These are phyloP conservation scores for Saccharomycopsis guyanensis DNA, from an alignment of 805 yeast genomes.

Conservation along the genomic window DNA sequence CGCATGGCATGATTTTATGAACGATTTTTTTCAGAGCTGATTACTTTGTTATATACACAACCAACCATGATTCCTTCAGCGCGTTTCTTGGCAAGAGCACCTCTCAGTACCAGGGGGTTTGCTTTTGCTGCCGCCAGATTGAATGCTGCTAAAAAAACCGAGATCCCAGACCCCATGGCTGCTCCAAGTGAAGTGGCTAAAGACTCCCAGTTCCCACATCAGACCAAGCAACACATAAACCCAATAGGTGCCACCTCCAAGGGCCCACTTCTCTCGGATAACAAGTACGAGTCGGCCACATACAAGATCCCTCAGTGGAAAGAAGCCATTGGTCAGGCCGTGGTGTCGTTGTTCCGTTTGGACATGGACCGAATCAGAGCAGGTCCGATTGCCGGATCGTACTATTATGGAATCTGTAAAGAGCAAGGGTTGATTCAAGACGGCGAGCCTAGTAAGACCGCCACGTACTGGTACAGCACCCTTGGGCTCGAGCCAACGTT, in stretches of 20 bases:
- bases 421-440: constrained; percentile 73
- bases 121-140: too few species aligned
- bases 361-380: constrained; percentile 92
- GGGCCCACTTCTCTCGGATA: constrained; percentile 27
- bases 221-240: background rate
- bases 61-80: too few species aligned
- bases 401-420: constrained; percentile 81
- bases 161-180: too few species aligned
- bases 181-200: background rate
- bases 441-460: constrained; percentile 65
- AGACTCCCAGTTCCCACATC: background rate
- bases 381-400: constrained; percentile 89
- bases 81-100: too few species aligned
- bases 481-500: constrained; percentile 78
- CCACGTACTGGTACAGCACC: constrained; percentile 79
- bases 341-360: constrained; percentile 52
- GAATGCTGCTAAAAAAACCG: too few species aligned
- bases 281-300: constrained; percentile 31
- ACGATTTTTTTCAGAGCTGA: too few species aligned
- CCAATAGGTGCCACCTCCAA: constrained; percentile 4
- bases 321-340: constrained; percentile 54
- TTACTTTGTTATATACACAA: too few species aligned
- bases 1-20: too few species aligned
- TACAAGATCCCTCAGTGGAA: constrained; percentile 42
- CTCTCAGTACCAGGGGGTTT: too few species aligned